These are phyloP conservation scores for Bassia scoparia DNA, from an alignment of 148 eudicot genomes.

Conservation along the genomic window DNA sequence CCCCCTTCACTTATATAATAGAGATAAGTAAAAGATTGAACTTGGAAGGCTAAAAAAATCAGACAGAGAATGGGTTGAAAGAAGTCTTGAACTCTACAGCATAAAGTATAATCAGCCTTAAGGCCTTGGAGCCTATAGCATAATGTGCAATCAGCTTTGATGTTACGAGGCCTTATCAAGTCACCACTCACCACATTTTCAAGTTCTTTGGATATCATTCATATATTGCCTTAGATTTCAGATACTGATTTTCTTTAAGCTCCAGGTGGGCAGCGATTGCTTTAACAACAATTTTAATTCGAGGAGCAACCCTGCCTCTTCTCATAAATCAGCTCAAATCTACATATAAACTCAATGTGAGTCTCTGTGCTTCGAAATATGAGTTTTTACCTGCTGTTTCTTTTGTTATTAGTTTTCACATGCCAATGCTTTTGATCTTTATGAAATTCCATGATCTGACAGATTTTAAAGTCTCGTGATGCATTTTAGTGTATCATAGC, in stretches of 20 bases:
- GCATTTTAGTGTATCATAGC: neutral
- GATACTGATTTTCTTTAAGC: slow-evolving; percentile 1
- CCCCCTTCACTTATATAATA: too few species aligned
- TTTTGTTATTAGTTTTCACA: neutral
- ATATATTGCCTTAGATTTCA: neutral
- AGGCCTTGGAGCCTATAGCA: neutral
- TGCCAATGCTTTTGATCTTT: neutral
- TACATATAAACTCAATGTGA: slow-evolving; percentile 58
- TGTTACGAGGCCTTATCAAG: neutral
- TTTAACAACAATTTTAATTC: slow-evolving; percentile 59
- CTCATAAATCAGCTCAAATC: slow-evolving; percentile 56
- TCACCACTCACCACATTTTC: neutral
- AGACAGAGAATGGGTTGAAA: too few species aligned
- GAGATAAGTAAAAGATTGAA: too few species aligned
- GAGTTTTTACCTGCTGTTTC: neutral
- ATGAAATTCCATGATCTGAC: neutral
- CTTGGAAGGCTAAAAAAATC: too few species aligned
- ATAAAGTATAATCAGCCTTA: too few species aligned
- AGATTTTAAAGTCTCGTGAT: neutral
- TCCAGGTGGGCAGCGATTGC: slow-evolving; percentile 81
- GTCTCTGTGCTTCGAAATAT: slow-evolving; percentile 13
- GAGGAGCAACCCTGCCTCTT: slow-evolving; percentile 50
- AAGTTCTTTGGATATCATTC: neutral
- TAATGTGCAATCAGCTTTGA: neutral
- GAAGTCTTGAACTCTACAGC: too few species aligned